Conservation (phyloP, 23 red algal species). For the Porphyridium purpureum region DNA sequence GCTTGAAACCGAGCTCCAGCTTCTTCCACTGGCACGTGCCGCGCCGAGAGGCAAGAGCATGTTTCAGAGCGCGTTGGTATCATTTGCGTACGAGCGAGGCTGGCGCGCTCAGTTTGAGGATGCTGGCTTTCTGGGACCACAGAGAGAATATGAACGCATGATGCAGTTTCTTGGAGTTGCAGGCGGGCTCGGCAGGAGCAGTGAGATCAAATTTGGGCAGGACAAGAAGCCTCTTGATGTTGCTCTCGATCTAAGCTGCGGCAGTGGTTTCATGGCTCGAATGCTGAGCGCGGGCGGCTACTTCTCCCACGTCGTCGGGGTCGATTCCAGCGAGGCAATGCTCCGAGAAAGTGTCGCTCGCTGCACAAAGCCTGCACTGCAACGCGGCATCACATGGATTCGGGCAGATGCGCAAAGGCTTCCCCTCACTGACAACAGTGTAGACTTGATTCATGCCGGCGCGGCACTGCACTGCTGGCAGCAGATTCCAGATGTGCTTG, state of each 20-base stretch:
- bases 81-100: constrained; percentile 76
- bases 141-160: no score
- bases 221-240: neutral
- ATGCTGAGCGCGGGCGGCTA: constrained; percentile 11
- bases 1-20: no score
- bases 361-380: neutral
- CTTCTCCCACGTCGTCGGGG: constrained; percentile 35
- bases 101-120: constrained; percentile 49
- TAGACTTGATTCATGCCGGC: constrained; percentile 47
- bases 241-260: constrained; percentile 62
- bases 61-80: constrained; percentile 44
- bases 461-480: constrained; percentile 98
- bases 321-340: constrained; percentile 65
- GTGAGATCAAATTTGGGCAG: no score
- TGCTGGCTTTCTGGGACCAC: constrained; percentile 57
- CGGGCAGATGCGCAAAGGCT: constrained; percentile 51
- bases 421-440: constrained; percentile 26
- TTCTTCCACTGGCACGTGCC: no score
- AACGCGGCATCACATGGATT: constrained; percentile 11
- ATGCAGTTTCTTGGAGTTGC: no score
- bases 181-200: no score
- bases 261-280: constrained; percentile 50
- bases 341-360: constrained; percentile 32
- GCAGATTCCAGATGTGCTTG: constrained; percentile 60
- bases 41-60: no score